Conservation (phyloP, 306 rosid species). For the Amphicarpaea edgeworthii region DNA sequence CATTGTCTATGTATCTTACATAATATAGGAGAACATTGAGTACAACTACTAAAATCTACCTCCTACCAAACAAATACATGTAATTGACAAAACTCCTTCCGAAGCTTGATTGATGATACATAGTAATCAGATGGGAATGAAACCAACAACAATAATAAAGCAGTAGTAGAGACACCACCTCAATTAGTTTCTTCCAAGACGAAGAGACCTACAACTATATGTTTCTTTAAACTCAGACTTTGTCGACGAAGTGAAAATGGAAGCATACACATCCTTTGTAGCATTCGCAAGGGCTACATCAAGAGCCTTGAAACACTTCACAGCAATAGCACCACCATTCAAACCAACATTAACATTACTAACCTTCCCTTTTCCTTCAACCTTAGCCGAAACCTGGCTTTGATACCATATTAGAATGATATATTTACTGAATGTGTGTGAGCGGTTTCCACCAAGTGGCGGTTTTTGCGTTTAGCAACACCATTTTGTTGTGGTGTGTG, state of each 20-base stretch:
- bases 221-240: slow-evolving; percentile 88
- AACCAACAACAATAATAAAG: slow-evolving; percentile 9
- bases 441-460: too few relatives aligned
- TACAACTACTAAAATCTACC: slow-evolving; percentile 8
- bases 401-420: too few relatives aligned
- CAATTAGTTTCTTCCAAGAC: slow-evolving; percentile 88
- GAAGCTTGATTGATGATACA: slow-evolving; percentile 7
- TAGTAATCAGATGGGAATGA: not conserved
- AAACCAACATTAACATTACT: slow-evolving; percentile 51
- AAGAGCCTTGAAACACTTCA: slow-evolving; percentile 82
- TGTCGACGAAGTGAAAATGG: slow-evolving; percentile 87
- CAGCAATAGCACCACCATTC: slow-evolving; percentile 56
- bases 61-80: not conserved
- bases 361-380: slow-evolving; percentile 59
- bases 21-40: not conserved
- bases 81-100: not conserved
- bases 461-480: too few relatives aligned
- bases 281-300: slow-evolving; percentile 79
- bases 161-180: slow-evolving; percentile 22
- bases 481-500: too few relatives aligned
- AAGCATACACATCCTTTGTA: slow-evolving; percentile 83
- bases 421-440: too few relatives aligned
- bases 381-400: slow-evolving; percentile 61
- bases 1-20: too few relatives aligned
- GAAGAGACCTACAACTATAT: slow-evolving; percentile 79